A percentile compares a stretch with the other conserved stretches of the same genome.
Evolutionary conservation across 345 rosid species (phyloP).

Genomic region (Erucastrum elatum): DNA sequence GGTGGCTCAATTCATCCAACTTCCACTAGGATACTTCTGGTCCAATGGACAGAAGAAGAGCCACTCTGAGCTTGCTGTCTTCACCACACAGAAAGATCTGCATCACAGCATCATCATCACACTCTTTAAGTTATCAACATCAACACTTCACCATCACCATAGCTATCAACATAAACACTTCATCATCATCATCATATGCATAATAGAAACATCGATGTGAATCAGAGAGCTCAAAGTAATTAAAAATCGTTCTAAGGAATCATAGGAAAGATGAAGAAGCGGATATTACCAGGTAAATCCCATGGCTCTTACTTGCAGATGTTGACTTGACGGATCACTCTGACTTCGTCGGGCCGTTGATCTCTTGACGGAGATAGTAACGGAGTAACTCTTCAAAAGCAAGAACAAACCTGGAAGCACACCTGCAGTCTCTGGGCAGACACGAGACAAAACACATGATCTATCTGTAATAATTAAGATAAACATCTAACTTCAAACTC

Average conservation of each 20-base stretch:
- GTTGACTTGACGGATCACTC: slow-evolving; percentile 71
- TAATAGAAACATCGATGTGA: not conserved
- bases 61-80: slow-evolving; percentile 72
- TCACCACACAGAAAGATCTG: slow-evolving; percentile 59
- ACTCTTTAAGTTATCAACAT: too few relatives aligned
- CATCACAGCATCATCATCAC: slow-evolving; percentile 3
- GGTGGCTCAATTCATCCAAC: slow-evolving; percentile 81
- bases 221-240: not conserved
- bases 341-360: slow-evolving; percentile 66
- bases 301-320: slow-evolving; percentile 92
- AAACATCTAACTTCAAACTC: too few relatives aligned
- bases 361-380: slow-evolving; percentile 68
- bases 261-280: not conserved
- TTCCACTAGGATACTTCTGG: slow-evolving; percentile 84
- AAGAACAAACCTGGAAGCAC: too few relatives aligned
- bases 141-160: too few relatives aligned
- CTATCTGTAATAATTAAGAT: too few relatives aligned
- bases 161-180: not conserved
- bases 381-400: slow-evolving; percentile 54
- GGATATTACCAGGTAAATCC: slow-evolving; percentile 78
- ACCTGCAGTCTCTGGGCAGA: too few relatives aligned
- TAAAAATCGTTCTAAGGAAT: not conserved
- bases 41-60: slow-evolving; percentile 94
- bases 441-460: too few relatives aligned
- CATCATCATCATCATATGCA: not conserved